Percentiles rank a stretch among this genome's conserved stretches.
Conservation (phyloP, 345 rosid genomes). For the Citrus glauca region DNA sequence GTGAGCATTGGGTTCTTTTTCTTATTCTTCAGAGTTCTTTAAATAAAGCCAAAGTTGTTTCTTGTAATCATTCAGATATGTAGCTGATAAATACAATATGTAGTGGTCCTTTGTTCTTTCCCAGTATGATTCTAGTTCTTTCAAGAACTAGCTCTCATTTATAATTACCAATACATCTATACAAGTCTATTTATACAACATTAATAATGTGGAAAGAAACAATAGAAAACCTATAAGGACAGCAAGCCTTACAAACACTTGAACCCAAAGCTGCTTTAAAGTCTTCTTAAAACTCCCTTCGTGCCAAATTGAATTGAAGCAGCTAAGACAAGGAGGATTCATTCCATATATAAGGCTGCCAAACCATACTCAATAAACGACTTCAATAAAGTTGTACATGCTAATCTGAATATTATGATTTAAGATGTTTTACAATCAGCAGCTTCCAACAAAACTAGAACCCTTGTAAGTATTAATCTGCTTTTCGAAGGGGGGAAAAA, state of each 20-base stretch:
- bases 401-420: neutral
- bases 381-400: neutral
- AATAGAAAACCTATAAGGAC: neutral
- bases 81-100: too few relatives aligned
- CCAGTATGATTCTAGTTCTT: too few relatives aligned
- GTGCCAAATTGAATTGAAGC: neutral
- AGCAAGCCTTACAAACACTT: neutral
- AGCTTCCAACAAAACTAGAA: neutral
- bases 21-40: neutral
- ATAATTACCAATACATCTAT: neutral
- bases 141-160: too few relatives aligned
- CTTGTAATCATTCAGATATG: too few relatives aligned
- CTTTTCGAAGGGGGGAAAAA: too few relatives aligned
- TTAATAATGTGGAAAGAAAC: neutral
- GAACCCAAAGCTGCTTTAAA: neutral
- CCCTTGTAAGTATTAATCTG: neutral
- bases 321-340: neutral
- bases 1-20: neutral
- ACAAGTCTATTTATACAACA: neutral
- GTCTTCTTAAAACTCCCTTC: neutral
- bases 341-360: neutral
- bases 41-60: too few relatives aligned
- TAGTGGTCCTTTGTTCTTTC: too few relatives aligned
- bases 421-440: neutral
- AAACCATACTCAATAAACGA: neutral